Evolutionary conservation across 2,329 filamentous ascomycete species (phyloP), one percentile per base, ranked within the genome.

Genomic region (Aureobasidium vineae): DNA sequence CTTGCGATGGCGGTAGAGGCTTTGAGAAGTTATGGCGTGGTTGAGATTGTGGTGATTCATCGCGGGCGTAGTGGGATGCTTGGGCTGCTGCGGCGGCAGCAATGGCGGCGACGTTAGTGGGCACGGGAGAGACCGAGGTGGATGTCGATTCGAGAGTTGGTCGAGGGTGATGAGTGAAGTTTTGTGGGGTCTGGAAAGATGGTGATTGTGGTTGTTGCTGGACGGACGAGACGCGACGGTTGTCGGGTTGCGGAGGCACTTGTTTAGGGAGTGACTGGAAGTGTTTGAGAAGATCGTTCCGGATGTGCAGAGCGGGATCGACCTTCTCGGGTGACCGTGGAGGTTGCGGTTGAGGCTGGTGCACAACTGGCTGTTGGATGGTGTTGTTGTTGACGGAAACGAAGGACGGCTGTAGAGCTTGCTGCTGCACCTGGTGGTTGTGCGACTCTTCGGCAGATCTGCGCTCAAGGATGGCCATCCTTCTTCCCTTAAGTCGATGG

Each of bases 401-500:
- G 68, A 88, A 88, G 8, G 84, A 84, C 23, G 69, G 59, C 1
- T 56, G 38, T 23, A 23, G 7, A 4, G 26, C 38, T 33, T 64
- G 61, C 33, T 54, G 47, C 45, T 65, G 63, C 6, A 31, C 63
- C 21, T 66, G 31, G 1, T 52, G 26, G 33, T 74, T 75, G 36
- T 64, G 53, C 26, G 63, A 60, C 57, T 66, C 64, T 66, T 85
- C 81, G 11, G 77, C 79, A 23, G 83, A 82, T 66, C 88, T 83
- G 41, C 89, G 83, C 65, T 85, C 84, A 56, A 88, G 80, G 69
- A 93, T 91, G n/a, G 88, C 89, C 64, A 85, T 86, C 72, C 87
- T 88, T 60, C 90, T 87, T 57, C 88, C 88, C 73, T 89, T 90
- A 59, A 96, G 79, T 50, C 90, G 86, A 73, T 95, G 92, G 71